Conservation (phyloP, 2,329 filamentous ascomycete species). For the Blumeria graminis region DNA sequence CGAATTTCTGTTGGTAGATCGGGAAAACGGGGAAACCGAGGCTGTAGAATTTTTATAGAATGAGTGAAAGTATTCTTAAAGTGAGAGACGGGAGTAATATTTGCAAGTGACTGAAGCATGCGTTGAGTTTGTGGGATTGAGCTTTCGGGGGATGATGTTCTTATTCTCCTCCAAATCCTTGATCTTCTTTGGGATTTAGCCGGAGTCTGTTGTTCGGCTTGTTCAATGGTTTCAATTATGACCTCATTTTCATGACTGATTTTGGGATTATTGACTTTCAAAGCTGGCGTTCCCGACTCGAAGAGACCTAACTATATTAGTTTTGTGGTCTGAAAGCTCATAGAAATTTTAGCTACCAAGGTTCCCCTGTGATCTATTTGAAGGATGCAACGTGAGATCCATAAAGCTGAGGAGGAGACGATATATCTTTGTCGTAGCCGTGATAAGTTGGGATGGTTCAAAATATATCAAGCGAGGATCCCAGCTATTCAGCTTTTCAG, state of each 20-base stretch:
- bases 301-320: too few relatives aligned
- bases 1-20: constrained; percentile 11
- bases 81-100: not conserved
- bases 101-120: not conserved
- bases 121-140: not conserved
- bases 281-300: too few relatives aligned
- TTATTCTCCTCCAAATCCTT: not conserved
- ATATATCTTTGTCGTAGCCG: too few relatives aligned
- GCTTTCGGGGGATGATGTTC: not conserved
- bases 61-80: constrained; percentile 2
- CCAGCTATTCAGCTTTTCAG: too few relatives aligned
- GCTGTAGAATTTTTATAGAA: constrained; percentile 4
- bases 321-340: too few relatives aligned
- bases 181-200: not conserved
- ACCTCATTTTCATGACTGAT: not conserved
- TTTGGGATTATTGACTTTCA: not conserved
- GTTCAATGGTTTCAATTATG: not conserved
- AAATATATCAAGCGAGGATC: too few relatives aligned
- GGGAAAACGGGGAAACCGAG: constrained; percentile 8
- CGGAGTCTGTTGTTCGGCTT: not conserved
- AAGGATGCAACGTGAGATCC: too few relatives aligned
- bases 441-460: too few relatives aligned
- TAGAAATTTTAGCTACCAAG: too few relatives aligned
- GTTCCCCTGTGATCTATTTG: too few relatives aligned
- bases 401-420: too few relatives aligned